Evolutionary conservation across 2,329 filamentous ascomycete species (phyloP).

Genomic region (Trichoderma simmonsii): DNA sequence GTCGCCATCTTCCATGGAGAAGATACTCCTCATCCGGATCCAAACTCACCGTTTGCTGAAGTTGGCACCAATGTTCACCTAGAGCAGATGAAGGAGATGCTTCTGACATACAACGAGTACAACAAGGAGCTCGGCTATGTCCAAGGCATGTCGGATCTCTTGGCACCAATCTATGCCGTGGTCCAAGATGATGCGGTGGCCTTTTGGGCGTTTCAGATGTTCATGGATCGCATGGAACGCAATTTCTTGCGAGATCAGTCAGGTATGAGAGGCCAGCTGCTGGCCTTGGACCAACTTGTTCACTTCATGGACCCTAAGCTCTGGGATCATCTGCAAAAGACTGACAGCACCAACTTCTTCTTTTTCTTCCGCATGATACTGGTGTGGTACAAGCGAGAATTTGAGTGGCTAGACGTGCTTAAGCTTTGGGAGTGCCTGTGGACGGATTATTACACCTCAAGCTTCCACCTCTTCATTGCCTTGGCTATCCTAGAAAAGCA

Average conservation of each 20-base stretch:
- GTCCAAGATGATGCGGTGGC: slow-evolving; percentile 96
- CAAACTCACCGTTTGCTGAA: slow-evolving; percentile 89
- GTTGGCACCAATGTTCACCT: slow-evolving; percentile 94
- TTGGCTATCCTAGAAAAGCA: slow-evolving; percentile 94
- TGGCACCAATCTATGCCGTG: slow-evolving; percentile 94
- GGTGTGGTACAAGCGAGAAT: slow-evolving; percentile 98
- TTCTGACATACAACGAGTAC: slow-evolving; percentile 97
- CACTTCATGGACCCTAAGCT: slow-evolving; percentile 96
- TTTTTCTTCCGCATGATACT: slow-evolving; percentile 99
- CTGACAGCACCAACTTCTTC: slow-evolving; percentile 98
- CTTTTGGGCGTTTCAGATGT: slow-evolving; percentile 93
- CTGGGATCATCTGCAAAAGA: slow-evolving; percentile 82
- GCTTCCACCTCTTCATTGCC: slow-evolving; percentile 93
- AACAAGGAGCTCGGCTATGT: slow-evolving; percentile 95
- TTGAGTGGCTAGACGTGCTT: slow-evolving; percentile 82
- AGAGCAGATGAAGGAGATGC: slow-evolving; percentile 99
- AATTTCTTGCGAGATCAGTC: slow-evolving; percentile 96
- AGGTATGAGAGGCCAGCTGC: slow-evolving; percentile 89
- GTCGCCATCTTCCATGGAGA: slow-evolving; percentile 96
- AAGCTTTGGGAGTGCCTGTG: slow-evolving; percentile 89
- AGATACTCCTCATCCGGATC: slow-evolving; percentile 94
- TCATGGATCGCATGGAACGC: slow-evolving; percentile 97
- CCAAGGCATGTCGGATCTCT: slow-evolving; percentile 96
- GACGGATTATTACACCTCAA: slow-evolving; percentile 86
- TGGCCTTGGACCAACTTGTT: slow-evolving; percentile 89